These are phyloP conservation scores for Combretum micranthum DNA, from an alignment of 345 rosid genomes.

Conservation along the genomic window DNA sequence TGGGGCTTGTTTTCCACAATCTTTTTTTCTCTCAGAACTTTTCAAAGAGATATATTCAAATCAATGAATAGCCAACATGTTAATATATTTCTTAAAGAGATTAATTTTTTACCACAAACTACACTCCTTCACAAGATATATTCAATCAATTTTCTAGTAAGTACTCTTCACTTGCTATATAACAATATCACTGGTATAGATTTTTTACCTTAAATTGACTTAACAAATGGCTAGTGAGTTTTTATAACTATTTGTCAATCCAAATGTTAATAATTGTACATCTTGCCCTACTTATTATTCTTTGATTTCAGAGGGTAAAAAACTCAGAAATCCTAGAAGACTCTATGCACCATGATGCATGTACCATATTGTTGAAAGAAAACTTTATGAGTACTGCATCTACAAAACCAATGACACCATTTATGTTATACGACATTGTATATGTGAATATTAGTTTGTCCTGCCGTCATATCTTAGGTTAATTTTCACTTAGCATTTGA, in stretches of 20 bases:
- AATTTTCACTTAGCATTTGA: no score
- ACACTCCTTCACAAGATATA: conserved; percentile 83
- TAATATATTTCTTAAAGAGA: no score
- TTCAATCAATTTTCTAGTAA: conserved; percentile 86
- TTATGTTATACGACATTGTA: neutral
- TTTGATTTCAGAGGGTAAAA: conserved; percentile 80
- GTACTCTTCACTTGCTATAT: conserved; percentile 15
- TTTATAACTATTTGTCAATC: conserved; percentile 31
- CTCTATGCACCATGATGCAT: conserved; percentile 94
- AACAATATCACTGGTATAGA: neutral
- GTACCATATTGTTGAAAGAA: conserved; percentile 88
- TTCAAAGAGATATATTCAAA: no score
- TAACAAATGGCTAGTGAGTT: conserved; percentile 20
- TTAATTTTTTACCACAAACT: conserved; percentile 94
- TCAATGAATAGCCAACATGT: no score
- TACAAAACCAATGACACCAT: neutral
- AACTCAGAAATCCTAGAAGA: conserved; percentile 78
- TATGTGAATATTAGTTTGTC: no score
- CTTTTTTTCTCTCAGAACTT: no score
- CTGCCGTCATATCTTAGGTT: no score
- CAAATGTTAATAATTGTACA: conserved; percentile 55
- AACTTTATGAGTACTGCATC: conserved; percentile 67
- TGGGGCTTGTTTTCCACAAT: no score
- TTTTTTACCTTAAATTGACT: conserved; percentile 1
- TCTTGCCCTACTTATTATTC: conserved; percentile 93